A percentile compares a stretch with the other conserved stretches of the same genome.
These are phyloP conservation scores for Hylodesmum podocarpum DNA, from an alignment of 306 rosid genomes.

Conservation along the genomic window DNA sequence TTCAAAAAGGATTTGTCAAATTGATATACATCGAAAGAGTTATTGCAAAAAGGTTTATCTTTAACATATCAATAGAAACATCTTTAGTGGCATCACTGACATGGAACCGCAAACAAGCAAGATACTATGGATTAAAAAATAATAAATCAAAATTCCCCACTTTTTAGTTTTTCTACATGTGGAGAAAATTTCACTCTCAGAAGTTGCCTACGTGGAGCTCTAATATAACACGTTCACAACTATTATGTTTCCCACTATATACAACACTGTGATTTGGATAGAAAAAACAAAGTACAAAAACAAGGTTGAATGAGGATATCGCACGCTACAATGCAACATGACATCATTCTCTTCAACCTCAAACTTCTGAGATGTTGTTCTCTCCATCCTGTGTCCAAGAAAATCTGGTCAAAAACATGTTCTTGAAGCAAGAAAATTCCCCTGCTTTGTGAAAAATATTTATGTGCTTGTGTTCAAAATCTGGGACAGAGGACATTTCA, in stretches of 20 bases:
- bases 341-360: conserved; percentile 16
- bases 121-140: not conserved
- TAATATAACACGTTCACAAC: not conserved
- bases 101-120: not conserved
- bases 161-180: not conserved
- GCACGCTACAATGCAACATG: conserved; percentile 7
- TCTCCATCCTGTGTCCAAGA: not conserved
- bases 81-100: not conserved
- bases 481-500: not conserved
- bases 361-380: not conserved
- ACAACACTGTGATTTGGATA: conserved; percentile 12
- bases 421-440: not conserved
- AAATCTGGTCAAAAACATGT: not conserved
- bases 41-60: not conserved
- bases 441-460: not conserved
- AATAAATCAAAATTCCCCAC: not conserved
- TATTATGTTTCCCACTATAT: conserved; percentile 18
- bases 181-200: conserved; percentile 7
- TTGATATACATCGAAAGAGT: not conserved
- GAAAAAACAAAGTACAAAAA: conserved; percentile 7
- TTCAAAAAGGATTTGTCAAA: not conserved
- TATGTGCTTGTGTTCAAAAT: not conserved
- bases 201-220: not conserved
- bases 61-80: not conserved
- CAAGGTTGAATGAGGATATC: not conserved